Evolutionary conservation across 495 filamentous ascomycete genomes (phyloP), one percentile per base, ranked within the genome.

Genomic region (Halenospora varia): DNA sequence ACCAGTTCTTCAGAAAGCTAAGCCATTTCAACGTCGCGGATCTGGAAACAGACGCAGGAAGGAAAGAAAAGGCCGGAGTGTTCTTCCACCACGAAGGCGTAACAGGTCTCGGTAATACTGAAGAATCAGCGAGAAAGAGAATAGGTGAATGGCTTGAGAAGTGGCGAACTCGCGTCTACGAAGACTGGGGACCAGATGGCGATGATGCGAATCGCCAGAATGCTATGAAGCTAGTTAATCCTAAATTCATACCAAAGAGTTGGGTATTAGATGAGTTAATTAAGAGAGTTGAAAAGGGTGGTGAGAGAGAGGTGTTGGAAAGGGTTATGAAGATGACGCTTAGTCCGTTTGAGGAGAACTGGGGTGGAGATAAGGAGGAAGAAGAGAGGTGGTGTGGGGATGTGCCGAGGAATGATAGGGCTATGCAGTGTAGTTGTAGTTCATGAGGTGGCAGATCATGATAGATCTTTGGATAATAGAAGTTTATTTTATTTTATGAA

Each of bases 181-280:
- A 89, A 59, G 90, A 95, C 64, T 94, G 89, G 89, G 72, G 73
- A 17, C 72, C 74, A 0, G 66, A 70, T 40, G 65, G 59, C 0
- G 68, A 65, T 17, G 88, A 95, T 42, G 71, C 66, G 24, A 82
- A 86, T 55, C 73, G 94, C 46, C 80, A 84, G 60, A 65, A 52
- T 1, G 80, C 73, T 19, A 98, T 97, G 94, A 90, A 86, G 72
- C 74, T 71, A 6, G 85, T 90, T 3, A 98, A 97, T 65, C 94
- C 94, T 19, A 96, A 88, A 68, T 97, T 97, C 62, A 72, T 96
- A 1, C 90, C 95, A 0, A 77, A 90, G 26, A 83, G 84, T 19
- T 98, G 95, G 94, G 82, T 98, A 51, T 75, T 98, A 8, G 93
- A 97, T 70, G 94, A 97, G 71, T 62, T 97, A 4, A 97, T 98